Base-by-base conservation (phyloP, 148 eudicot genomes). In the Gaultheria prostrata region DNA sequence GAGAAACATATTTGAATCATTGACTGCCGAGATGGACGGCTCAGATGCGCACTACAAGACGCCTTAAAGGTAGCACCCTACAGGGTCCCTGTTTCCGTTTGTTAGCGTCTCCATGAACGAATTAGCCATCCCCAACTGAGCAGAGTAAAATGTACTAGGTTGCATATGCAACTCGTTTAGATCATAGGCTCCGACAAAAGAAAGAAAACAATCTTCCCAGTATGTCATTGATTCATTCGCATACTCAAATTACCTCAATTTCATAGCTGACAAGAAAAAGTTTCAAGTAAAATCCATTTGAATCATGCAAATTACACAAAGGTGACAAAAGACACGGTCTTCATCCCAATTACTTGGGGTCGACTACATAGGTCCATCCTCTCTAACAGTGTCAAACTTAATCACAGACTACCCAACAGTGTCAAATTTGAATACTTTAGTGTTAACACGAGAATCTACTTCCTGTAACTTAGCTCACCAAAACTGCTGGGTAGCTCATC, bases 391-490 rank as follows among this genome's bases (percentile, higher is more conserved):
- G 72, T 67, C 39, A 13, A 65, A 24, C 33, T 65, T 26, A 65
- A 67, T 67, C 72, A 4, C 72, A 74, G 24, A 74, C 77, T 74
- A 74, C 51, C 77, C 77, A 39, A 74, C 77, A 43, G 49, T 18
- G 14, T 74, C 50, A 21, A 74, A 74, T 21, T 61, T 8, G 50
- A 74, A 74, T 18, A 51, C 77, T 43, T 14, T 18, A 74, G 51
- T 3, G 13, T 43, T 74, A 21, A 74, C 48, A 21, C 13, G 50
- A 74, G 51, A 21, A 43, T 74, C 51, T 74, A 39, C 77, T 74
- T 63, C 30, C 30, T 9, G 28, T n/a, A n/a, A 43, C 49, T 43
- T 43, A 21, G 77, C 77, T 74, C 77, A 74, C 77, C 50, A 74
- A 73, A 74, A 74, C 50, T 74, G 77, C 26, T 18, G 77, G 77